Evolutionary conservation across 78 protist genomes (phyloP).

Genomic region (Dictyostelium firmibasis): DNA sequence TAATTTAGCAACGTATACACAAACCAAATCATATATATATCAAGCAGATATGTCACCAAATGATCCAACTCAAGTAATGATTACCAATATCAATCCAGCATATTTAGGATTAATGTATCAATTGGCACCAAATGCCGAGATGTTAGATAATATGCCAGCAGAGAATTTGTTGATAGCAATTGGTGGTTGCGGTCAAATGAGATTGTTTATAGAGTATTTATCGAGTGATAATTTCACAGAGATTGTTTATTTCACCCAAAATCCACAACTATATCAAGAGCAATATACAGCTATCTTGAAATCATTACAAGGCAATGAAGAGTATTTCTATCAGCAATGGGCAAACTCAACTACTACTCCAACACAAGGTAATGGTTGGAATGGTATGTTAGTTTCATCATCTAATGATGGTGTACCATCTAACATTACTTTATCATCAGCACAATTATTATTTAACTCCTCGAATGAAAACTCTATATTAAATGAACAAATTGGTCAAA

Average conservation of each 20-base stretch:
- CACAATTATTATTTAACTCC: neutral
- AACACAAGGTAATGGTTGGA: slow-evolving; percentile 2
- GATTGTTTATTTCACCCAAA: neutral
- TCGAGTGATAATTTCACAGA: neutral
- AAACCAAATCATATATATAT: slow-evolving; percentile 5
- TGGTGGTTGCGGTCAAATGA: slow-evolving; percentile 26
- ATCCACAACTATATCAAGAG: neutral
- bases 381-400: slow-evolving; percentile 21
- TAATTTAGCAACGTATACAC: slow-evolving; percentile 14
- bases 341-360: slow-evolving; percentile 9
- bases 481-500: neutral
- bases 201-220: slow-evolving; percentile 5
- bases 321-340: slow-evolving; percentile 9
- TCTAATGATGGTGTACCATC: neutral
- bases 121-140: neutral
- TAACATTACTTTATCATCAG: neutral
- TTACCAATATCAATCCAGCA: slow-evolving; percentile 62
- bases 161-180: neutral
- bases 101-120: slow-evolving; percentile 14
- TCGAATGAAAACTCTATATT: neutral
- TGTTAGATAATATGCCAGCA: neutral
- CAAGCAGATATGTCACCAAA: neutral
- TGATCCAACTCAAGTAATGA: neutral
- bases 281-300: neutral
- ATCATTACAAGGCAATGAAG: neutral